A percentile compares a stretch with the other conserved stretches of the same genome.
Conservation (phyloP, 305 asterid species). For the Coffea humblotiana region DNA sequence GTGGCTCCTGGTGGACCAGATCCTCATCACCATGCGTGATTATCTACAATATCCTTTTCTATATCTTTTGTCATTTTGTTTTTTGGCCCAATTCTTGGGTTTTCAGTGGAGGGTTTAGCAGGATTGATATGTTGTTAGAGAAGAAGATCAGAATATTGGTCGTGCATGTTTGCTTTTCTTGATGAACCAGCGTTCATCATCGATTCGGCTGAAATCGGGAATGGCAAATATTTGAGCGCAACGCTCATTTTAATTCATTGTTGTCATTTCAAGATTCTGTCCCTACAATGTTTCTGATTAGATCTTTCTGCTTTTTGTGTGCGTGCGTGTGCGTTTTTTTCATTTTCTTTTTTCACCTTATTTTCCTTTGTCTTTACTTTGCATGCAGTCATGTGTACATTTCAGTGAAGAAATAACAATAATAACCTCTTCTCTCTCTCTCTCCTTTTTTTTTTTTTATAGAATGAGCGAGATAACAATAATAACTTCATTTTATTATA, state of each 20-base stretch:
- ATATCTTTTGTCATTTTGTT: not conserved
- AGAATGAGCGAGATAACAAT: too few relatives aligned
- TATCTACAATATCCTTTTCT: not conserved
- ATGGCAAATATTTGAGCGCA: not conserved
- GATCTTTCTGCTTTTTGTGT: too few relatives aligned
- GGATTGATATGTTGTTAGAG: not conserved
- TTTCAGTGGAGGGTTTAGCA: not conserved
- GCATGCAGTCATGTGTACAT: not conserved
- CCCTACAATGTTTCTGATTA: not conserved
- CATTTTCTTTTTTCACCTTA: not conserved
- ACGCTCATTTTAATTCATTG: not conserved
- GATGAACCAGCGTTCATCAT: not conserved
- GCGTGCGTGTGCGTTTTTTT: not conserved
- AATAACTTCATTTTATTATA: too few relatives aligned
- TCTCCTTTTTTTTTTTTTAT: too few relatives aligned
- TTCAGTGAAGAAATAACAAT: not conserved
- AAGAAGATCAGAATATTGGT: not conserved
- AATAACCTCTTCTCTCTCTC: too few relatives aligned
- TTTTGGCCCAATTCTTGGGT: too few relatives aligned
- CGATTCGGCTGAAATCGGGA: not conserved
- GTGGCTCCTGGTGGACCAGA: constrained; percentile 55
- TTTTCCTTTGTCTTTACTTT: not conserved
- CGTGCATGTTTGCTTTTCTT: not conserved
- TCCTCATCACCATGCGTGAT: constrained; percentile 37
- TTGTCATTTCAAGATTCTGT: not conserved